Base-by-base conservation (phyloP, 441 rosid genomes). In the Dalechampia spathulata region DNA sequence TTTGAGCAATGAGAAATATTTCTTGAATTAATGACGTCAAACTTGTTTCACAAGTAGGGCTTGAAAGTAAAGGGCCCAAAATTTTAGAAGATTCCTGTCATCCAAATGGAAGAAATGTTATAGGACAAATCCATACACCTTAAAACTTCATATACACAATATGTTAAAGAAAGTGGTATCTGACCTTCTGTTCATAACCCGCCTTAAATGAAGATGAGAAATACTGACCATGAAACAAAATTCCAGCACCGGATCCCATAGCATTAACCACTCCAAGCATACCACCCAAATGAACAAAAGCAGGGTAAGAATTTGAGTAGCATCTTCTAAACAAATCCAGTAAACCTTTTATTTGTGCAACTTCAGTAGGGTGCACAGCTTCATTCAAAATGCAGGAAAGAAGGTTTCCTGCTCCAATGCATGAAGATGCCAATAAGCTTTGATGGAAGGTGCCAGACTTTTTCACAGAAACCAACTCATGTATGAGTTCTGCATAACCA, bases 221-320 rank as follows among this genome's bases (percentile, higher is more conserved):
- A 34, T 80, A 72, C 68, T 71, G 77, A 57, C 63, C 53, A 69
- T 62, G 70, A 68, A 80, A 71, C 73, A 79, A 67, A 80, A 72
- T 69, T 50, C 96, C 99, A 50, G 91, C 86, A 66, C 83, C 76
- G 42, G 94, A 96, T 71, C 96, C 96, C 63, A 86, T 67, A 52
- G 85, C 78, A 71, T 86, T 92, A 67, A 86, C 80, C 55, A 89
- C 72, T 65, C 96, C 99, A 58, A 88, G 81, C 96, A 92, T 89
- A 52, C 88, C 99, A 62, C 96, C 92, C 66, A 86, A 64, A 63
- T 82, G 86, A 62, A 78, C 65, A 54, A 76, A 67, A 14, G 83
- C 65, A 68, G 90, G 92, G 62, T 69, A 62, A 61, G 86, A 72
- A 61, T 66, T 73, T 56, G 90, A 78, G 65, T 88, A 92, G 63